Conservation (phyloP, 2,329 filamentous ascomycete species). For the Beauveria sp. region DNA sequence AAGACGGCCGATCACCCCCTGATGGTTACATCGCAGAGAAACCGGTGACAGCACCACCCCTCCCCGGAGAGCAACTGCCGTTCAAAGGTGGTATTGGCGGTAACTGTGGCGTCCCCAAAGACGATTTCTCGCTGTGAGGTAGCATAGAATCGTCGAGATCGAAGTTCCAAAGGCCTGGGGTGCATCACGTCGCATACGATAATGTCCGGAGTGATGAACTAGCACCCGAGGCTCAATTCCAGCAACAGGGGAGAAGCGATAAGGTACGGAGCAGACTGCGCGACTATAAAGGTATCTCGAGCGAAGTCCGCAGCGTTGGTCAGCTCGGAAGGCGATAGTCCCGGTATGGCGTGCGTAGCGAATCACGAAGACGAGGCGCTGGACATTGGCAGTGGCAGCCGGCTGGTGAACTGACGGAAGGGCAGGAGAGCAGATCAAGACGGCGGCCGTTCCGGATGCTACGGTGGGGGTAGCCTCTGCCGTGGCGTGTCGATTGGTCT, state of each 20-base stretch:
- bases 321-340: background rate
- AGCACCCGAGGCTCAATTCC: background rate
- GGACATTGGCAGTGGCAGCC: background rate
- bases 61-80: constrained; percentile 11
- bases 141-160: constrained; percentile 10
- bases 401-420: background rate
- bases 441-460: constrained; percentile 23
- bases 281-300: background rate
- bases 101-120: constrained; percentile 7
- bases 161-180: constrained; percentile 10
- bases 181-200: constrained; percentile 10
- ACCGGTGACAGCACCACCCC: constrained; percentile 14
- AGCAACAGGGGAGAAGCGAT: background rate
- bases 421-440: constrained; percentile 13
- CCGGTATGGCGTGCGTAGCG: background rate
- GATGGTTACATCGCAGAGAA: constrained; percentile 21
- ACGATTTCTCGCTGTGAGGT: constrained; percentile 9
- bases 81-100: constrained; percentile 8
- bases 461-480: constrained; percentile 13
- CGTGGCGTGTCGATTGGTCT: constrained; percentile 18
- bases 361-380: background rate
- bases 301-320: background rate
- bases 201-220: background rate
- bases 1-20: constrained; percentile 13
- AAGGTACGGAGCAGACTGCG: background rate